Evolutionary conservation across 768 basidiomycete genomes (phyloP), one percentile per base, ranked within the genome.

Genomic region (Collybiopsis luxurians): DNA sequence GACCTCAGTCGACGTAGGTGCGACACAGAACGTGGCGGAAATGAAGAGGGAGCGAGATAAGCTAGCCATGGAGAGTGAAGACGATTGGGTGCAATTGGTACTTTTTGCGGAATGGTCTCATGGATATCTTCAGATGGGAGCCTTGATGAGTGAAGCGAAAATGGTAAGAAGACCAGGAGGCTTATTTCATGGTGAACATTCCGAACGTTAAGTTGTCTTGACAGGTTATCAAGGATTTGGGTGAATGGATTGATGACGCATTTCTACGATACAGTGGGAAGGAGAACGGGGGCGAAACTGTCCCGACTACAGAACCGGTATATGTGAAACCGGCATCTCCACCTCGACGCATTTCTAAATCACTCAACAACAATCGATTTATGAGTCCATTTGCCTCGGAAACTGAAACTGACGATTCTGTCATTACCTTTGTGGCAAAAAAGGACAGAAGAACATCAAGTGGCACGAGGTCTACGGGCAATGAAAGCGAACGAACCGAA

Each of bases 21-120:
- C 51, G 70, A 72, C 45, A 64, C 63, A 17, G 68, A 63, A 46
- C 66, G 67, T n/a, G 56, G 72, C 42, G 70, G 73, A 74, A 51
- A 69, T 87, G 73, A 76, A 74, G 64, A 75, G 73, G 59, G 89
- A 91, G 67, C 75, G 82, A 53, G 82, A 86, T 46, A 75, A 76
- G 58, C 76, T 91, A 44, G 75, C 74, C 2, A 67, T 76, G 23
- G 89, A 97, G 73, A 84, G 78, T 50, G 97, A 98, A 59, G 87
- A 91, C 60, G 95, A 97, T 68, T 95, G 95, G 95, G 93, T 97
- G 21, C 89, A 90, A 69, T 87, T 94, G 79, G 86, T 91, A 61
- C 81, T 98, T 56, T 92, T 96, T 71, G 90, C 91, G 28, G 95
- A 95, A 47, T 98, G 95, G 97, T 93, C 92, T 64, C 95, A 97